phyloP scores from a whole-genome alignment of 768 basidiomycete species.

The Tylopilus balloui region DNA sequence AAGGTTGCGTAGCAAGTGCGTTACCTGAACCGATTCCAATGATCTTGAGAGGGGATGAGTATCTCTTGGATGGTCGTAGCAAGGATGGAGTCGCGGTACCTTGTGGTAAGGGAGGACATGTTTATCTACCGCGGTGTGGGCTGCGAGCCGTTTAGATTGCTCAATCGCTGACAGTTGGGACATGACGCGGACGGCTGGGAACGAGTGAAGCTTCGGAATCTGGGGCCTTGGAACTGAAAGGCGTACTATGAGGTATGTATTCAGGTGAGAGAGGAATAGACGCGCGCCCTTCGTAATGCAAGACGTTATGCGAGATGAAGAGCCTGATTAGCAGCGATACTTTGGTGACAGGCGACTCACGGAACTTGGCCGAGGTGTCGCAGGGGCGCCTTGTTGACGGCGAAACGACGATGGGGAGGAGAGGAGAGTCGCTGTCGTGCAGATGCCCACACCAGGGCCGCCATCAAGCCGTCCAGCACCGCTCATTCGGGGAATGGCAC shows the following conservation, averaged over 20 bases:
- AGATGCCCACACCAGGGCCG: constrained; percentile 3
- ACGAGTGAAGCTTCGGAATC: too few species aligned
- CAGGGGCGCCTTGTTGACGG: constrained; percentile 8
- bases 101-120: constrained; percentile 81
- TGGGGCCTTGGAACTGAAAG: too few species aligned
- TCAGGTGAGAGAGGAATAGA: too few species aligned
- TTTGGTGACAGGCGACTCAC: constrained; percentile 15
- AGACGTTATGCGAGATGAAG: too few species aligned
- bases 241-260: too few species aligned
- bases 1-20: background rate
- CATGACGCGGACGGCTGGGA: too few species aligned
- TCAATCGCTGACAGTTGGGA: constrained; percentile 51
- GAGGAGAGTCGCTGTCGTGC: background rate
- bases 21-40: constrained; percentile 86
- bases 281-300: constrained; percentile 7
- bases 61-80: background rate
- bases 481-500: too few species aligned
- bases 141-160: constrained; percentile 83
- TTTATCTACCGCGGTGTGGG: constrained; percentile 89
- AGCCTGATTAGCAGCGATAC: too few species aligned
- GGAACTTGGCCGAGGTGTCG: constrained; percentile 7
- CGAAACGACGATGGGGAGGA: constrained; percentile 3
- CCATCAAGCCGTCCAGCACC: too few species aligned
- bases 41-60: constrained; percentile 41
- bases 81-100: constrained; percentile 41